These are phyloP conservation scores for Blastobotrys indianensis DNA, from an alignment of 1,139 yeast species.

Conservation along the genomic window DNA sequence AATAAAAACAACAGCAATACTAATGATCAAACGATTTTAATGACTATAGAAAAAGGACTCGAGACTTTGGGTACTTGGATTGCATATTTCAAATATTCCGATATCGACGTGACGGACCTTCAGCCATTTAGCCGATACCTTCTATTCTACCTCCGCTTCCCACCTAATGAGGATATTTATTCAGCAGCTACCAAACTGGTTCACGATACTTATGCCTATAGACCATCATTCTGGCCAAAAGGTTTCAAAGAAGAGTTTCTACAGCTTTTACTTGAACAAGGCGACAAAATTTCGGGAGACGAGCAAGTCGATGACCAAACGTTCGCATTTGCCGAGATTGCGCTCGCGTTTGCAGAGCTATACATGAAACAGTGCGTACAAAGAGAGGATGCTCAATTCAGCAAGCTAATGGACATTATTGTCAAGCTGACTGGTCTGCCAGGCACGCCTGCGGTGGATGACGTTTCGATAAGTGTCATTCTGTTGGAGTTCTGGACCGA, in stretches of 20 bases:
- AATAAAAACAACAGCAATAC: not conserved
- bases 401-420: constrained; percentile 31
- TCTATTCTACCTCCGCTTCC: constrained; percentile 36
- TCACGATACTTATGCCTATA: constrained; percentile 14
- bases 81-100: constrained; percentile 17
- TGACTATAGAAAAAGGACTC: constrained; percentile 10
- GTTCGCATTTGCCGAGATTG: constrained; percentile 6
- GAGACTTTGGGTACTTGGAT: constrained; percentile 20
- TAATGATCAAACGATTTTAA: not conserved
- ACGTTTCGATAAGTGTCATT: constrained; percentile 53
- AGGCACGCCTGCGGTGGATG: constrained; percentile 60
- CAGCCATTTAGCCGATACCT: constrained; percentile 32
- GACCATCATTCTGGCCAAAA: constrained; percentile 17
- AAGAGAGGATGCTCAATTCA: constrained; percentile 14
- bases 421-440: constrained; percentile 55
- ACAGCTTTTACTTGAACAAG: constrained; percentile 15
- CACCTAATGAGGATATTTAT: constrained; percentile 33
- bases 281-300: constrained; percentile 5
- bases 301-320: constrained; percentile 9
- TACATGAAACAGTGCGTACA: constrained; percentile 8
- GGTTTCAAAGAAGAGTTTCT: constrained; percentile 14
- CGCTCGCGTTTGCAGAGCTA: constrained; percentile 13
- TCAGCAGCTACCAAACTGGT: constrained; percentile 21
- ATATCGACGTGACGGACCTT: constrained; percentile 33
- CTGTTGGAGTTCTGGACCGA: constrained; percentile 78